A percentile compares a stretch with the other conserved stretches of the same genome.
Conservation (phyloP, 1,284 basidiomycete genomes). For the Ganoderma lucidum region DNA sequence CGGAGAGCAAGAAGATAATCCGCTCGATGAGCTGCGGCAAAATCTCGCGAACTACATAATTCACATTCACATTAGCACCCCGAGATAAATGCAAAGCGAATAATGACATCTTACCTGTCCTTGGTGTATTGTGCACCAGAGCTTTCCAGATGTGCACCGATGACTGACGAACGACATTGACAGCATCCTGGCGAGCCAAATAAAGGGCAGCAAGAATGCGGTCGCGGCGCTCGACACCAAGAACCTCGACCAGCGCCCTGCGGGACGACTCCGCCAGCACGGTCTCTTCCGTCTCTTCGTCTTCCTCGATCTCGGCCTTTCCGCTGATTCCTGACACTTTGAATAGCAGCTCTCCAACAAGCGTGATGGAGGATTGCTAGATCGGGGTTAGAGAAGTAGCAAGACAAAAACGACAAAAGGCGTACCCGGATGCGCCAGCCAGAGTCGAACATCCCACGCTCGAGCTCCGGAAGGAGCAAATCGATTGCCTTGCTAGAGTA, state of each 20-base stretch:
- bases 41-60: constrained; percentile 90
- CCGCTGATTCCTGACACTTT: constrained; percentile 98
- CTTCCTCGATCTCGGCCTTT: constrained; percentile 89
- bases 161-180: constrained; percentile 89
- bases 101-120: constrained; percentile 63
- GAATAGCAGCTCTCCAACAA: constrained; percentile 97
- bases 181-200: constrained; percentile 93
- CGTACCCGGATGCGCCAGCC: constrained; percentile 94
- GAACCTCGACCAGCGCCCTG: constrained; percentile 86
- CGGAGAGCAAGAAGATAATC: constrained; percentile 80
- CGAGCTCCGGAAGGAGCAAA: constrained; percentile 92
- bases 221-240: constrained; percentile 91
- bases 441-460: constrained; percentile 94
- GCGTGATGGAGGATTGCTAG: constrained; percentile 93
- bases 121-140: constrained; percentile 90
- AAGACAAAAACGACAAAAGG: constrained; percentile 20
- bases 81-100: background rate
- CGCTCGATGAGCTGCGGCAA: constrained; percentile 87
- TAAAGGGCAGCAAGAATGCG: constrained; percentile 92
- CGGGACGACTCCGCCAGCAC: constrained; percentile 80
- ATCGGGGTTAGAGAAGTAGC: constrained; percentile 11
- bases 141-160: constrained; percentile 99
- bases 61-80: background rate
- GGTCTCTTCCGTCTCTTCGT: constrained; percentile 71
- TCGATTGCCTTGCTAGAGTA: constrained; percentile 95